Evolutionary conservation across 345 rosid species (phyloP), one percentile per base, ranked within the genome.

Genomic region (Nephelium lappaceum): DNA sequence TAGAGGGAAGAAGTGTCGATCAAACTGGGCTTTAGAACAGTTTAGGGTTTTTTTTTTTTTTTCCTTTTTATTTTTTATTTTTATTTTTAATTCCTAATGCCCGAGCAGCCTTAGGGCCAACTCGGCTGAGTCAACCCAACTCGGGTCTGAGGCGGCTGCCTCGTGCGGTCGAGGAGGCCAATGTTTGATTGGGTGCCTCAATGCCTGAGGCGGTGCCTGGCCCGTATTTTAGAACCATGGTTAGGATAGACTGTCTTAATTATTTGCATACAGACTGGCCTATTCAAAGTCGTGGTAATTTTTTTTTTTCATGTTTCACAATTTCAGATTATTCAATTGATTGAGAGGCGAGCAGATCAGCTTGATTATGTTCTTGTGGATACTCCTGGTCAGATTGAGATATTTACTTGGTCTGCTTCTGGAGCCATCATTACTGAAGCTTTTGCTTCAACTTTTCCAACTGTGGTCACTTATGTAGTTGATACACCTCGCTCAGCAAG

Each of bases 321-420:
- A 70, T 58, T 77, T 76, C 84, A 91, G 97, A 93, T 91, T 71
- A 74, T 93, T 82, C 83, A 88, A 9, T 83, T 90, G 76, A 89
- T 93, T 83, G 97, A 93, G 89, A 93, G 77, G 76, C 88, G 97
- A 67, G 97, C 95, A 62, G 90, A 91, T 80, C 92, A 93, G 82
- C 93, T 93, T 84, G 97, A 93, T 81, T 93, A 91, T 83, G 95
- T 93, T 74, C 85, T 93, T 51, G 97, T 90, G 82, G 97, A 93
- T 78, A 93, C 97, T 65, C 97, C 97, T 81, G 95, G 97, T 73
- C 97, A 93, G 82, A 93, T 91, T 83, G 97, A 93, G 85, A 93
- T 93, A 78, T 91, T 93, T 53, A 93, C 97, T 31, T 93, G 97
- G 97, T 93, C 97, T 80, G 97, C 97, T 75, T 93, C 97, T 39